Evolutionary conservation across 805 yeast species (phyloP).

Genomic region (Saccharomycopsis javanensis): DNA sequence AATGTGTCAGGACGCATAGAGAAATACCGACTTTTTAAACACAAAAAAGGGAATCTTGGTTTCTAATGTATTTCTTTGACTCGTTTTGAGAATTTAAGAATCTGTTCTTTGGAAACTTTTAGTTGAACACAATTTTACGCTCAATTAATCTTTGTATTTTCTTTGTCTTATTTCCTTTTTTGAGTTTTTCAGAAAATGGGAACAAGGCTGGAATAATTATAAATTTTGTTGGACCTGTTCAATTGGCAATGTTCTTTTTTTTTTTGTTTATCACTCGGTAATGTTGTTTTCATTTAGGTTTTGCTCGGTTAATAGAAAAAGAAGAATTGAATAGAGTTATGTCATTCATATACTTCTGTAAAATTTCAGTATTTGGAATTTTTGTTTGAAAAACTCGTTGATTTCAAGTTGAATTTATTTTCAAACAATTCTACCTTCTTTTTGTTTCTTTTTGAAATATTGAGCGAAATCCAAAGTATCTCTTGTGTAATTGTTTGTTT

Average conservation of each 20-base stretch:
- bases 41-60: neutral
- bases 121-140: neutral
- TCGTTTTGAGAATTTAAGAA: neutral
- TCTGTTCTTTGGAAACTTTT: neutral
- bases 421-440: neutral
- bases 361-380: neutral
- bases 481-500: neutral
- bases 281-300: neutral
- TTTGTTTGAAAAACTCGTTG: neutral
- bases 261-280: neutral
- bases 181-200: neutral
- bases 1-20: slow-evolving; percentile 19
- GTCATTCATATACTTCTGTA: neutral
- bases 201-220: neutral
- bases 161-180: neutral
- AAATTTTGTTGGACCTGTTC: neutral
- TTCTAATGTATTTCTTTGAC: neutral
- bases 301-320: neutral
- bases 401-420: neutral
- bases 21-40: neutral
- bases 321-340: neutral
- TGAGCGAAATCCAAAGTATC: neutral
- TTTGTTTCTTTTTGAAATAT: neutral
- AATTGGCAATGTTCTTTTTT: neutral
- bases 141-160: neutral